Evolutionary conservation across 2,329 filamentous ascomycete genomes (phyloP).

Genomic region (Nakataea oryzae): DNA sequence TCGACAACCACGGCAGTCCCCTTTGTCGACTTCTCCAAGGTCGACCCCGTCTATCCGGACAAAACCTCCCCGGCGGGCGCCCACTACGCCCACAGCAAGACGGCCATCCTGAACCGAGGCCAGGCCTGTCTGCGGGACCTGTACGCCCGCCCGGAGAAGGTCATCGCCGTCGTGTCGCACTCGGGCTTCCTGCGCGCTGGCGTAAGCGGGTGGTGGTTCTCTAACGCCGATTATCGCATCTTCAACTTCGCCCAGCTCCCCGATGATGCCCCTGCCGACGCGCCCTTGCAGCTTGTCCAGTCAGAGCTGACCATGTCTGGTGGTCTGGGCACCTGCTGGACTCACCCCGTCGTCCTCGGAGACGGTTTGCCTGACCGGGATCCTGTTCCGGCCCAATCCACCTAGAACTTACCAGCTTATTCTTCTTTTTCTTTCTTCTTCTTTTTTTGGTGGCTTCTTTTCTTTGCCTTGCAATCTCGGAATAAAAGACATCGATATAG

Average conservation of each 20-base stretch:
- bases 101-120: constrained; percentile 44
- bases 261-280: constrained; percentile 11
- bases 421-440: background rate
- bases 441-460: background rate
- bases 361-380: background rate
- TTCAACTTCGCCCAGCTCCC: constrained; percentile 38
- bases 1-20: constrained; percentile 28
- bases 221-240: constrained; percentile 55
- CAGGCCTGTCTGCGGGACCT: constrained; percentile 38
- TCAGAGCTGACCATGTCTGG: background rate
- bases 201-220: constrained; percentile 43
- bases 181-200: constrained; percentile 51
- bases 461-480: background rate
- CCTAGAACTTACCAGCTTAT: background rate
- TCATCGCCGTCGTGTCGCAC: constrained; percentile 55
- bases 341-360: background rate
- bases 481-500: background rate
- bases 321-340: background rate
- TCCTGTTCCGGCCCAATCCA: background rate
- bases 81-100: constrained; percentile 41
- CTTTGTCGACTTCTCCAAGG: constrained; percentile 39
- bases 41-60: constrained; percentile 53
- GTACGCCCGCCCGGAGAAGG: constrained; percentile 42
- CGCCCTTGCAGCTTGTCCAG: background rate
- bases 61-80: constrained; percentile 39